Evolutionary conservation across 1,284 basidiomycete genomes (phyloP).

Genomic region (Phlebopus sp.): DNA sequence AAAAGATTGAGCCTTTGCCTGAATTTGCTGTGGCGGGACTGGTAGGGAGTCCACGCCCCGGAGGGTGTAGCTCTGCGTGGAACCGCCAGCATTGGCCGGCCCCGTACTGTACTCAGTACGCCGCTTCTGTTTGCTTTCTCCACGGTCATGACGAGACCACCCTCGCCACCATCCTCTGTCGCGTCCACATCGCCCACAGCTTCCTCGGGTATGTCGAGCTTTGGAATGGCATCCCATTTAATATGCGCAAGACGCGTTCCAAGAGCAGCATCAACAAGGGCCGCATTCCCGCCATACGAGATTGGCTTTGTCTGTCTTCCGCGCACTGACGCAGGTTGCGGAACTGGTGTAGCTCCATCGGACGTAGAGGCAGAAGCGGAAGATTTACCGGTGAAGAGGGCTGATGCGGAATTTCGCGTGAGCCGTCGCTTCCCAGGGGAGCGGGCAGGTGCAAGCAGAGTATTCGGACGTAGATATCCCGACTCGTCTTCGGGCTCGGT

Average conservation of each 20-base stretch:
- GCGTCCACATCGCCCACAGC: constrained; percentile 2
- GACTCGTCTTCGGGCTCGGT: constrained; percentile 24
- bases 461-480: constrained; percentile 7
- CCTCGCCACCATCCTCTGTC: background rate
- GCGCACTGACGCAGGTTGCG: constrained; percentile 4
- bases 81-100: background rate
- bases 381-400: background rate
- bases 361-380: constrained; percentile 12
- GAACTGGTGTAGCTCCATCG: constrained; percentile 3
- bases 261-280: constrained; percentile 22
- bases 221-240: constrained; percentile 14
- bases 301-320: constrained; percentile 21
- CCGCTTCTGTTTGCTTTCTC: background rate
- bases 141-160: background rate
- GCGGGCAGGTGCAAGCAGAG: constrained; percentile 14
- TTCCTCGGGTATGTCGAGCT: constrained; percentile 9
- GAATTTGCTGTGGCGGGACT: constrained; percentile 21
- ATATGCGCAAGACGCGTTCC: constrained; percentile 22
- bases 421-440: constrained; percentile 4
- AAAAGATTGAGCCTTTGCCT: constrained; percentile 15
- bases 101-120: too few relatives aligned
- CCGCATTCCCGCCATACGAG: constrained; percentile 19
- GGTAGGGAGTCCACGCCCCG: constrained; percentile 12
- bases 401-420: background rate
- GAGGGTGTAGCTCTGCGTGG: background rate